Evolutionary conservation across 257 asterid genomes (phyloP), one percentile per base, ranked within the genome.

Genomic region (Pogostemon cablin): DNA sequence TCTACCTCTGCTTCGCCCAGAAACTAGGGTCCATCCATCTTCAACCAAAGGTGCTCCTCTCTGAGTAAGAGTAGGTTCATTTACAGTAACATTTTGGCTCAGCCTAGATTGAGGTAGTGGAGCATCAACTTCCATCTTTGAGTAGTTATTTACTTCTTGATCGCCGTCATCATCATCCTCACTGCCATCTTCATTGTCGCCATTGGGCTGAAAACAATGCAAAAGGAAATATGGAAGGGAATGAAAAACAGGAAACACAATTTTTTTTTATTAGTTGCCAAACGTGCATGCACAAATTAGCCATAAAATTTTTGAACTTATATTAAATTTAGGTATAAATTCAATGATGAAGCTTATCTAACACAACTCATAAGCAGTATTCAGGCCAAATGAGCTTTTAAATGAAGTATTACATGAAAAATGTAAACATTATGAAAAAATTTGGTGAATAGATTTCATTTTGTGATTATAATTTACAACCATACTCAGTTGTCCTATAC

Each of bases 1-100:
- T 74, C 82, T 67, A 43, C 65, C 90, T 78, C 25, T 84, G 58
- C 71, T 69, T 66, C 84, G 85, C 61, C 65, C 86, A 5, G 83
- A 43, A 62, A 84, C 90, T 0, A 71, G 79, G 1, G 86, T 84
- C 92, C 90, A 86, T 3, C 83, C 90, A 6, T 88, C 92, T 7
- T 53, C 88, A 17, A 58, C 83, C 66, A 68, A 77, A 47, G 84
- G 73, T 4, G 9, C 81, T 38, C 44, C 72, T 7, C 62, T 60
- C 4, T 25, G 32, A 25, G 32, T 25, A 25, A 6, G 50, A 57
- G 52, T 52, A 35, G 80, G 62, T 5, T 55, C 84, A 44, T 61
- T 35, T 39, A 44, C 47, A 10, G 12, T 57, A 46, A 53, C 75
- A 55, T 41, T 72, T 25, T 54, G 69, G 60, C 10, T 41, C 40